Base-by-base conservation (phyloP, 2,329 filamentous ascomycete genomes). In the Cladosporium phlei region DNA sequence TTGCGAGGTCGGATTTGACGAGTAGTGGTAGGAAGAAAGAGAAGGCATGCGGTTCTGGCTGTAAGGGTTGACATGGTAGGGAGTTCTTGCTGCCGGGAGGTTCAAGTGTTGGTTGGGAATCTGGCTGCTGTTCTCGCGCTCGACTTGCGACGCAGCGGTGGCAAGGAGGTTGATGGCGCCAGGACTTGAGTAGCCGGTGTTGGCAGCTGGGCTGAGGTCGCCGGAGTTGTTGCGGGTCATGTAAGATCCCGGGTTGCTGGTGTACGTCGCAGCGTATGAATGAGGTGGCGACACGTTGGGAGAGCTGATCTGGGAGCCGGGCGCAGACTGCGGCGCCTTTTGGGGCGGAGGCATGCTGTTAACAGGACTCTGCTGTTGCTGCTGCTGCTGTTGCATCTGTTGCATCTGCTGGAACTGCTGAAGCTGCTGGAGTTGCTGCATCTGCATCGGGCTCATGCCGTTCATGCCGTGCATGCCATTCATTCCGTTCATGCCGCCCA, bases 201-300 rank as follows among this genome's bases (percentile, higher is more conserved):
- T 54, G 55, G 62, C 73, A 59, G 66, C 78, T 58, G 65, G 73
- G 51, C 71, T 74, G 39, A 65, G 64, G 52, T 66, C 64, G 58
- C 66, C 66, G 55, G 63, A 64, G 50, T 71, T 69, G 55, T 81
- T 83, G 2, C 78, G 75, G 6, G 76, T 74, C 51, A 82, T 65
- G 50, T 75, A 76, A n/a, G 75, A 76, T 43, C 75, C 72, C 52
- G 78, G 71, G 58, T 77, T 78, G 40, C 73, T 75, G 37, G 77
- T 74, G 60, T 79, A 82, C 53, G 71, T 78, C 25, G 47, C 48
- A 47, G 76, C 73, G 73, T 86, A 95, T 1, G 87, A 90, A 69
- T 95, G 88, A 39, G 93, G 91, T 38, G 93, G 93, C 16, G 91
- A 97, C 40, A 96, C 88, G 66, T 96, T 95, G 37, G 91, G 91